Percentiles rank a stretch among this genome's conserved stretches.
These are phyloP conservation scores for Colletotrichum endophyticum DNA, from an alignment of 2,329 filamentous ascomycete species.

Conservation along the genomic window DNA sequence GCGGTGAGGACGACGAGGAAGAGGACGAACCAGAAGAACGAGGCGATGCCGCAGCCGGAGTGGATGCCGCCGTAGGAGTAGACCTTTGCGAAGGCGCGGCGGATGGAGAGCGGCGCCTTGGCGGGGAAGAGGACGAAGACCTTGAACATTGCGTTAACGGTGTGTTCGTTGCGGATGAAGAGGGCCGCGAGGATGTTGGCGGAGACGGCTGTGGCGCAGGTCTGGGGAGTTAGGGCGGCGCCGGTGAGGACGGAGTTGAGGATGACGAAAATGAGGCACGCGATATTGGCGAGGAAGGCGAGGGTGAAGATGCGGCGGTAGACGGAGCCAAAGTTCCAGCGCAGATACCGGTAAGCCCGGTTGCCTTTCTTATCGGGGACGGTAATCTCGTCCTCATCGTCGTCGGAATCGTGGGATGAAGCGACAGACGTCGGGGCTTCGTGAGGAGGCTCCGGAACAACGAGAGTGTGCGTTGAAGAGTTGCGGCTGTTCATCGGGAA, in stretches of 20 bases:
- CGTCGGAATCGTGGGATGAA: background rate
- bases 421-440: background rate
- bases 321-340: constrained; percentile 52
- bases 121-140: constrained; percentile 50
- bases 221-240: constrained; percentile 10
- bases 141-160: constrained; percentile 56
- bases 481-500: background rate
- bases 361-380: constrained; percentile 38
- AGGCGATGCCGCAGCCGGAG: constrained; percentile 53
- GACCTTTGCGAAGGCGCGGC: constrained; percentile 52
- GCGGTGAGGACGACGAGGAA: constrained; percentile 37
- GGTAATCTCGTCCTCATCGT: constrained; percentile 35
- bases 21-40: constrained; percentile 54
- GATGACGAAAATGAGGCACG: constrained; percentile 47
- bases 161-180: constrained; percentile 56
- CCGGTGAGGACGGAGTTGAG: constrained; percentile 14
- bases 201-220: constrained; percentile 37
- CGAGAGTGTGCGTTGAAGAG: constrained; percentile 9
- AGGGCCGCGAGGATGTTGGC: constrained; percentile 54
- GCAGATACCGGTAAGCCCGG: constrained; percentile 43
- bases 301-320: constrained; percentile 63
- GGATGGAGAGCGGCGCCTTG: constrained; percentile 51
- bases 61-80: constrained; percentile 59
- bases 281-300: constrained; percentile 54
- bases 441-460: background rate